A percentile compares a stretch with the other conserved stretches of the same genome.
Evolutionary conservation across 257 asterid species (phyloP).

Genomic region (Oldenlandia corymbosa): DNA sequence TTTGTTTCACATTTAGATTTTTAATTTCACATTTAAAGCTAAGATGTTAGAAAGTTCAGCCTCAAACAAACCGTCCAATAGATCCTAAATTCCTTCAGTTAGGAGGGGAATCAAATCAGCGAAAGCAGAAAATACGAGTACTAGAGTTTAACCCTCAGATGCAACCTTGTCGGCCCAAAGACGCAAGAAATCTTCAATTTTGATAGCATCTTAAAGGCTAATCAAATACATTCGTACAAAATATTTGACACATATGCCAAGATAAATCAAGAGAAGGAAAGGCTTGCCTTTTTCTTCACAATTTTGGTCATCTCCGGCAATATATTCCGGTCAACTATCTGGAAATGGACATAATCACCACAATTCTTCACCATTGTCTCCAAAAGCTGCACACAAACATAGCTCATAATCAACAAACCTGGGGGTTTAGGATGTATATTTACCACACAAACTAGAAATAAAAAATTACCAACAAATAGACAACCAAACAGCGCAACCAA

Average conservation of each 20-base stretch:
- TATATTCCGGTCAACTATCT: slow-evolving; percentile 76
- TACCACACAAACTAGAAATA: no score
- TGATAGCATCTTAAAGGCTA: no score
- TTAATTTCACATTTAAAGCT: background rate
- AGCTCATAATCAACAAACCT: slow-evolving; percentile 10
- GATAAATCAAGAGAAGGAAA: slow-evolving; percentile 5
- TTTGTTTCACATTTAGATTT: no score
- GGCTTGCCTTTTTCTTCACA: slow-evolving; percentile 75
- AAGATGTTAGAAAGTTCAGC: background rate
- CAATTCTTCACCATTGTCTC: slow-evolving; percentile 99
- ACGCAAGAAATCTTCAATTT: no score
- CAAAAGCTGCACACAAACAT: slow-evolving; percentile 51
- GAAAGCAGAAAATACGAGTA: background rate
- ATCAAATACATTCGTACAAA: no score
- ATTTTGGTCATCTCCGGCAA: slow-evolving; percentile 88
- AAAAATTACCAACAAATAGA: background rate
- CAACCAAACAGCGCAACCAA: background rate
- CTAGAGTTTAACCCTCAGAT: background rate
- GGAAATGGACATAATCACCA: slow-evolving; percentile 86
- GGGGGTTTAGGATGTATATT: background rate
- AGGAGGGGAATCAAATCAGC: background rate
- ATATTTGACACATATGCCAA: background rate
- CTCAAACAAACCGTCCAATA: background rate
- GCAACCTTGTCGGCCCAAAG: background rate
- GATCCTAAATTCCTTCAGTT: background rate